Percentiles rank a stretch among this genome's conserved stretches.
Conservation (phyloP, 306 rosid genomes). For the Crotalaria pallida region DNA sequence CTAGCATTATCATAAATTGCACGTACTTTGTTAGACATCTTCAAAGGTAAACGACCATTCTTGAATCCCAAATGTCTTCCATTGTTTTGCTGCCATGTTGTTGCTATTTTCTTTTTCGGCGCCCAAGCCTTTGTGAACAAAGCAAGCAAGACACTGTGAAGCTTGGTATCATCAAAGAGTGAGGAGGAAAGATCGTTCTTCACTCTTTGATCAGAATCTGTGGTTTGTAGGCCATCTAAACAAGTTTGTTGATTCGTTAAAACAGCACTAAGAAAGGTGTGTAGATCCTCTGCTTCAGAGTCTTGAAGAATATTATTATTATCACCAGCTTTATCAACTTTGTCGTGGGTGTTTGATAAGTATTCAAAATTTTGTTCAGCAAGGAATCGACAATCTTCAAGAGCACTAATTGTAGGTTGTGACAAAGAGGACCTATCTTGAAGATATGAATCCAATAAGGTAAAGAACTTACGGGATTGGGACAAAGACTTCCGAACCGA, state of each 20-base stretch:
- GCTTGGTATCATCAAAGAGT: no score
- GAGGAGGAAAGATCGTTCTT: no score
- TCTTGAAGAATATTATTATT: slow-evolving; percentile 24
- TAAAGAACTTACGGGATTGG: slow-evolving; percentile 46
- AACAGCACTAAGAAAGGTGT: no score
- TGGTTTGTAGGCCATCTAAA: no score
- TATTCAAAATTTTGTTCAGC: slow-evolving; percentile 47
- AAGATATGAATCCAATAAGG: slow-evolving; percentile 36
- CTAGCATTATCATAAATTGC: slow-evolving; percentile 44
- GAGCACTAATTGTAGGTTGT: slow-evolving; percentile 48
- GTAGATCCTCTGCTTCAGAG: slow-evolving; percentile 32
- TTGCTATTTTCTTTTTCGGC: slow-evolving; percentile 33
- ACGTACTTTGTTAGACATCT: slow-evolving; percentile 41
- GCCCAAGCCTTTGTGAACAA: slow-evolving; percentile 59
- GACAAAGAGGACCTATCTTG: slow-evolving; percentile 24
- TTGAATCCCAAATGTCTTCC: slow-evolving; percentile 32
- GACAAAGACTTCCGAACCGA: slow-evolving; percentile 37
- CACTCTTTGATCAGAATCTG: no score
- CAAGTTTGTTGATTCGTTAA: no score
- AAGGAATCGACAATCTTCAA: slow-evolving; percentile 55
- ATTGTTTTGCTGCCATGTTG: slow-evolving; percentile 35
- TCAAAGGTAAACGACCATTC: slow-evolving; percentile 50
- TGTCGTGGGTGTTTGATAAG: slow-evolving; percentile 32
- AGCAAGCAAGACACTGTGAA: slow-evolving; percentile 21
- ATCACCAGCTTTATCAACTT: slow-evolving; percentile 29